Evolutionary conservation across 805 yeast species (phyloP).

Genomic region (Candida rishiriensis): DNA sequence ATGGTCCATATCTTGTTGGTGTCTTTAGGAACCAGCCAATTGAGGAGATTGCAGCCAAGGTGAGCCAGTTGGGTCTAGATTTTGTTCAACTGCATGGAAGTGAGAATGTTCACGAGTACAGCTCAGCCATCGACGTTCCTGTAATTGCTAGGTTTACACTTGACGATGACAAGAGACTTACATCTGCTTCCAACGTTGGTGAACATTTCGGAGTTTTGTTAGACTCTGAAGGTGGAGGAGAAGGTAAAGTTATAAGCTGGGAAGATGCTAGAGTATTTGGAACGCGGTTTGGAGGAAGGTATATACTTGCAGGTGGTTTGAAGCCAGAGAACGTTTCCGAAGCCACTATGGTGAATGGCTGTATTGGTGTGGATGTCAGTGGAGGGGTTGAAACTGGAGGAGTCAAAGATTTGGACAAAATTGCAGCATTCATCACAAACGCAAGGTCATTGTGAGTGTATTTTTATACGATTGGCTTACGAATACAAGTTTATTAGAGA

Average conservation of each 20-base stretch:
- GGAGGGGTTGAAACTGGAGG: constrained; percentile 91
- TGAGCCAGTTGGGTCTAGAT: constrained; percentile 52
- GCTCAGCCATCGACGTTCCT: constrained; percentile 40
- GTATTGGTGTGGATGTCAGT: constrained; percentile 90
- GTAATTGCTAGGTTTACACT: constrained; percentile 74
- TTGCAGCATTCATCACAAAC: constrained; percentile 50
- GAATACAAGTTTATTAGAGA: too few relatives aligned
- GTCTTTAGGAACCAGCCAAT: constrained; percentile 82
- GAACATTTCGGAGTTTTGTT: constrained; percentile 57
- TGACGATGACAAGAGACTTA: constrained; percentile 34
- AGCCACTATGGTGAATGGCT: constrained; percentile 51
- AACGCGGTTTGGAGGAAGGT: constrained; percentile 30
- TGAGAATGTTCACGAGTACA: constrained; percentile 48
- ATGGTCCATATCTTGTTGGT: constrained; percentile 77
- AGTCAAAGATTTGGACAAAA: constrained; percentile 62
- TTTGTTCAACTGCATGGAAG: constrained; percentile 87
- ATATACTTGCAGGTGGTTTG: constrained; percentile 86
- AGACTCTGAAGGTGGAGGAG: constrained; percentile 91
- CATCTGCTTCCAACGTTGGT: constrained; percentile 19
- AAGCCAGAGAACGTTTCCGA: constrained; percentile 63
- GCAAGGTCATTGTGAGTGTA: constrained; percentile 32
- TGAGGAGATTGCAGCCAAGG: constrained; percentile 49
- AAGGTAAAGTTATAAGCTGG: constrained; percentile 84
- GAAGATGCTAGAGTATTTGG: constrained; percentile 38
- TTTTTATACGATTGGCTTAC: background rate